Percentiles rank a stretch among this genome's conserved stretches.
Evolutionary conservation across 257 asterid genomes (phyloP).

Genomic region (Penstemon newberryi): DNA sequence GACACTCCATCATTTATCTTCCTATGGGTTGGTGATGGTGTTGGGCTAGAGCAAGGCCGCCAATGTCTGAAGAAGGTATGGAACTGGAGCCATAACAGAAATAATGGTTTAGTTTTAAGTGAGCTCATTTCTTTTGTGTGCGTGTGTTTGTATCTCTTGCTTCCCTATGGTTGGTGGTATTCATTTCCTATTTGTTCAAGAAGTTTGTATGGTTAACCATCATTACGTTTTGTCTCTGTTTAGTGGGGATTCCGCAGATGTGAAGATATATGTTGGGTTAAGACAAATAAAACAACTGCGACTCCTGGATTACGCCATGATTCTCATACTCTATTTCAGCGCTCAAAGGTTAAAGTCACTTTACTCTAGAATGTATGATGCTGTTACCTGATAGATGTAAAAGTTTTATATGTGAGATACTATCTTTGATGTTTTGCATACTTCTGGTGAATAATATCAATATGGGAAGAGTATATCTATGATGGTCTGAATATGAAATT

Average conservation of each 20-base stretch:
- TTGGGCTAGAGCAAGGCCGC: conserved; percentile 98
- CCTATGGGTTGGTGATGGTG: conserved; percentile 99
- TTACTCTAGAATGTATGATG: conserved; percentile 12
- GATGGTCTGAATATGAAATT: neutral
- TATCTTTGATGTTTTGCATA: neutral
- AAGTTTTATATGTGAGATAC: conserved; percentile 8
- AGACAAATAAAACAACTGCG: conserved; percentile 89
- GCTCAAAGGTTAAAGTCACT: conserved; percentile 69
- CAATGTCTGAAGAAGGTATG: conserved; percentile 94
- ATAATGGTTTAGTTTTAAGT: conserved; percentile 13
- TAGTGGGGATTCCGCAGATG: conserved; percentile 99
- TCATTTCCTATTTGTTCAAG: conserved; percentile 13
- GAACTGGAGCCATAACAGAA: conserved; percentile 10
- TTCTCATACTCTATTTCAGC: conserved; percentile 92
- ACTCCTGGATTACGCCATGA: conserved; percentile 97
- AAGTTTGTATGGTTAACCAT: neutral
- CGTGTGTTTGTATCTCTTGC: conserved; percentile 6
- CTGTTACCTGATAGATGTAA: conserved; percentile 13
- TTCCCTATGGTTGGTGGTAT: conserved; percentile 12
- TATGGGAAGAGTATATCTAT: conserved; percentile 4
- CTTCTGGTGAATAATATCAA: conserved; percentile 16
- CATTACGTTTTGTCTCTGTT: conserved; percentile 10
- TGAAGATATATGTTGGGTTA: conserved; percentile 99
- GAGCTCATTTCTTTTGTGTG: conserved; percentile 16
- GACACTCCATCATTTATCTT: conserved; percentile 98